phyloP scores from a whole-genome alignment of 78 protist species.

The Cyanophora paradoxa region DNA sequence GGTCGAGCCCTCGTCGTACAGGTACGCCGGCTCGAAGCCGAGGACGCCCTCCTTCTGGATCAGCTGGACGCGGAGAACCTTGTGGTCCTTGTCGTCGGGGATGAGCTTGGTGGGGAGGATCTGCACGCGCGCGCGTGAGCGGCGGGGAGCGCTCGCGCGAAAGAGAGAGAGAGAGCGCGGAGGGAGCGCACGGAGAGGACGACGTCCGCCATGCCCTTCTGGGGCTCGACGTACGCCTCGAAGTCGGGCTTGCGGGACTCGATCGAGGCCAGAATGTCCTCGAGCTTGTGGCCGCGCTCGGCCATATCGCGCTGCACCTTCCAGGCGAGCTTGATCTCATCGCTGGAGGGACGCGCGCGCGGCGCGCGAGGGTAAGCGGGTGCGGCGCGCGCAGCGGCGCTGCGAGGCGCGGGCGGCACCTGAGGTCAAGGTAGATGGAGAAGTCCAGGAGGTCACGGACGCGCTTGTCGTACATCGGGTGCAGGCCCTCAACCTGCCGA shows the following conservation, averaged over 20 bases:
- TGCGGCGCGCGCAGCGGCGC: background rate
- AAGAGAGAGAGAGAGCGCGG: background rate
- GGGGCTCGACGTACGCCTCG: constrained; percentile 40
- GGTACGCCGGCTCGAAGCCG: constrained; percentile 1
- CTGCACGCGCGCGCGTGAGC: background rate
- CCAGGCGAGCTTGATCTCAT: constrained; percentile 34
- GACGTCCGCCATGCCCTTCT: constrained; percentile 30
- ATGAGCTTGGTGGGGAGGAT: background rate
- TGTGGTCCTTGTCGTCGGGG: constrained; percentile 2
- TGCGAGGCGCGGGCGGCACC: background rate
- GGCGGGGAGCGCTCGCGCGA: background rate
- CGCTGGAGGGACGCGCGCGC: background rate
- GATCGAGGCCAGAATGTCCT: constrained; percentile 13
- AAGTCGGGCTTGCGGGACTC: constrained; percentile 44
- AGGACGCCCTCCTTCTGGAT: constrained; percentile 13
- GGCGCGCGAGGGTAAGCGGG: background rate
- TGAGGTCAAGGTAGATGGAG: constrained; percentile 33
- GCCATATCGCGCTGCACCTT: constrained; percentile 40
- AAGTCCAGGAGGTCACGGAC: constrained; percentile 29
- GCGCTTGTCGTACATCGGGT: constrained; percentile 36
- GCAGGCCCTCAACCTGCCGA: constrained; percentile 29
- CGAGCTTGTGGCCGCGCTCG: constrained; percentile 38
- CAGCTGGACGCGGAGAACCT: constrained; percentile 1
- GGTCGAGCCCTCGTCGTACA: constrained; percentile 24
- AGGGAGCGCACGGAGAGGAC: constrained; percentile 3